These are phyloP conservation scores for Phytopythium aichiense DNA, from an alignment of 352 stramenopile species.

Conservation along the genomic window DNA sequence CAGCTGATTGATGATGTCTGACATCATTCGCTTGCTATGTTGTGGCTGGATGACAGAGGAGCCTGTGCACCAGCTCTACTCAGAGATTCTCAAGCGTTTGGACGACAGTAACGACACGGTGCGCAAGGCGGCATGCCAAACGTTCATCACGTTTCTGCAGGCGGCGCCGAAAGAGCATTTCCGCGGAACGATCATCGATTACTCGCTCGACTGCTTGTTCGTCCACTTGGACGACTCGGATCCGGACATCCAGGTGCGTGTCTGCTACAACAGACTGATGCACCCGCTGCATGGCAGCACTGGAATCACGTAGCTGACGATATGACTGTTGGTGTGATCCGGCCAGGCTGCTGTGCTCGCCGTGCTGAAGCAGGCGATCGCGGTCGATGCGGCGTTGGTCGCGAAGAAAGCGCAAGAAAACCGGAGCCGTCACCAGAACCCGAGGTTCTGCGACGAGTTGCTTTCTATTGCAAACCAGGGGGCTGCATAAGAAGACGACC, in stretches of 20 bases:
- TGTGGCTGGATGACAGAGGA: constrained; percentile 50
- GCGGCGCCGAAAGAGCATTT: constrained; percentile 84
- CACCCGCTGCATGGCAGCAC: not conserved
- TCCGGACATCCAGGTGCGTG: constrained; percentile 68
- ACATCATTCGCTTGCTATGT: not conserved
- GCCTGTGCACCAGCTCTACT: constrained; percentile 88
- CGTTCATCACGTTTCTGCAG: constrained; percentile 84
- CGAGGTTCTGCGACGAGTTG: constrained; percentile 71
- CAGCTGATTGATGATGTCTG: not conserved
- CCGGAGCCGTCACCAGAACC: constrained; percentile 60
- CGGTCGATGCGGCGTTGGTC: constrained; percentile 51
- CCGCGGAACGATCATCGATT: constrained; percentile 87
- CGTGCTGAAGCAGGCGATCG: constrained; percentile 62
- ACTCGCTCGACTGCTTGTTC: constrained; percentile 88
- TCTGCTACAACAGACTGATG: not conserved
- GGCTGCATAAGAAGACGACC: constrained; percentile 15
- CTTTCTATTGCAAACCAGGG: constrained; percentile 33
- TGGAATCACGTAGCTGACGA: not conserved
- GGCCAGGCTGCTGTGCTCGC: constrained; percentile 58
- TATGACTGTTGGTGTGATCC: not conserved
- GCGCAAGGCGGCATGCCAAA: constrained; percentile 82
- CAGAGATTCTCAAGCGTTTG: constrained; percentile 90
- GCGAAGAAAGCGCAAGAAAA: constrained; percentile 78
- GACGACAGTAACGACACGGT: constrained; percentile 91
- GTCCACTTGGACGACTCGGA: constrained; percentile 91